Evolutionary conservation across 1,139 yeast species (phyloP).

Genomic region (Sugiyamaella neomexicana): DNA sequence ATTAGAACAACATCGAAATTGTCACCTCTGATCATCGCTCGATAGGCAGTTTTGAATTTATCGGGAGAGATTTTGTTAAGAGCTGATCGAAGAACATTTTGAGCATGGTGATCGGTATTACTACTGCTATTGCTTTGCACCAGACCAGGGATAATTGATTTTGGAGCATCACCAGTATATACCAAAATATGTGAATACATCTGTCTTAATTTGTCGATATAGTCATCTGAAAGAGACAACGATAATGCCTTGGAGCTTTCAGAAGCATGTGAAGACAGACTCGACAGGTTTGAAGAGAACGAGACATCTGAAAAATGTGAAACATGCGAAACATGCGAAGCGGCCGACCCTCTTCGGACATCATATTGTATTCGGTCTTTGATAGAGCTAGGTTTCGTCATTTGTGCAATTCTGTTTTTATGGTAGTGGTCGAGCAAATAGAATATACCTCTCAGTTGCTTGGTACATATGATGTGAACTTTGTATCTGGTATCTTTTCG

Average conservation of each 20-base stretch:
- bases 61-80: constrained; percentile 39
- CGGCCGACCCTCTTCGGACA: background rate
- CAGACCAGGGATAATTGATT: constrained; percentile 29
- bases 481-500: background rate
- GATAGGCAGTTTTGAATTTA: constrained; percentile 49
- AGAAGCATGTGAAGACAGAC: background rate
- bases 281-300: background rate
- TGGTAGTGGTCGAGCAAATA: background rate
- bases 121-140: constrained; percentile 10
- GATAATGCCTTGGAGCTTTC: background rate
- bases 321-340: background rate
- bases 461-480: background rate
- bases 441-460: background rate
- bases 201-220: constrained; percentile 55
- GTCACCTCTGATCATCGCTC: constrained; percentile 61
- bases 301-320: background rate
- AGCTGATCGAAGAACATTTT: constrained; percentile 4
- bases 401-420: background rate
- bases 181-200: constrained; percentile 68
- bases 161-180: constrained; percentile 59
- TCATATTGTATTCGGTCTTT: background rate
- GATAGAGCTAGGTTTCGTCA: background rate
- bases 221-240: background rate
- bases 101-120: constrained; percentile 1
- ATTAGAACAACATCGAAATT: constrained; percentile 67